phyloP scores from a whole-genome alignment of 139 green algal species.

The Desmodesmus armatus region DNA sequence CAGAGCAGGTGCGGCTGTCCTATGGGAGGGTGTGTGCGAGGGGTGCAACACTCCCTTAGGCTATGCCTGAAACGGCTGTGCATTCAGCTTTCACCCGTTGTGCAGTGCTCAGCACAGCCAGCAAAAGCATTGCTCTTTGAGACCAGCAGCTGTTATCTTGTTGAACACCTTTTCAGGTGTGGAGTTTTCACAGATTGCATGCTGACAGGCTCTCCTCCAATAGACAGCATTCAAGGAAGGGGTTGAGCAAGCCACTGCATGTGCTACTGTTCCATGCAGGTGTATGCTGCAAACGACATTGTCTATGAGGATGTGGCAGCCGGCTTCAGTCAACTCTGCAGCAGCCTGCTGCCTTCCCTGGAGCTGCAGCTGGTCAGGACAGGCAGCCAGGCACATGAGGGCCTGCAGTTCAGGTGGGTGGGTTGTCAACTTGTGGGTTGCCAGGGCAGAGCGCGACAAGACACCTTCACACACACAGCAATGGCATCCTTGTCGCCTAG shows the following conservation, averaged over 20 bases:
- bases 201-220: not conserved
- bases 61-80: not conserved
- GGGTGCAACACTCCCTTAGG: not conserved
- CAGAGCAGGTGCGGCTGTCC: conserved; percentile 5
- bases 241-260: not conserved
- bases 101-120: not conserved
- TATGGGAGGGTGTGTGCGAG: not conserved
- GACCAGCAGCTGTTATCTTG: not conserved
- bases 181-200: not conserved
- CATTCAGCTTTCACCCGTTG: not conserved
- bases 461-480: not conserved
- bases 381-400: conserved; percentile 14
- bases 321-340: conserved; percentile 44
- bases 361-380: conserved; percentile 31
- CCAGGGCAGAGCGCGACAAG: not conserved
- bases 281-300: conserved; percentile 38
- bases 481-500: not conserved
- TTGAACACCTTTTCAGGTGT: not conserved
- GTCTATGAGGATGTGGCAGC: conserved; percentile 41
- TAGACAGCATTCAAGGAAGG: not conserved
- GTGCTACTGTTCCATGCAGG: conserved; percentile 4
- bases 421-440: not conserved
- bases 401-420: conserved; percentile 38
- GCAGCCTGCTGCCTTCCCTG: conserved; percentile 49
- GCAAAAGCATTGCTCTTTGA: no score